Percentiles rank a stretch among this genome's conserved stretches.
These are phyloP conservation scores for Scutellaria baicalensis DNA, from an alignment of 257 asterid genomes.

Conservation along the genomic window DNA sequence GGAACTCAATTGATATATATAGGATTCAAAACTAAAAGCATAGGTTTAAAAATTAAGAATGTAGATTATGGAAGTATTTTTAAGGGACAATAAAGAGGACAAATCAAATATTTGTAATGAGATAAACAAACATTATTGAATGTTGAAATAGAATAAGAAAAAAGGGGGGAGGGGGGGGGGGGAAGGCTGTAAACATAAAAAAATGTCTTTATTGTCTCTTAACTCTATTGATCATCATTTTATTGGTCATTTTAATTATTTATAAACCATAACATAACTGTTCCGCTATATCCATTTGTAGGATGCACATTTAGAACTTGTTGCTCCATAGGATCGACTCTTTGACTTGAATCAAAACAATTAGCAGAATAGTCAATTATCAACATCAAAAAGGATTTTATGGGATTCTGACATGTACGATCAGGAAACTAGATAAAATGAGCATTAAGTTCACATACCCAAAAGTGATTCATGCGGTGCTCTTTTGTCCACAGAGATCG, in stretches of 20 bases:
- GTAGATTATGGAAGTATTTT: background rate
- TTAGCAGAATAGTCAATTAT: background rate
- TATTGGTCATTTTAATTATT: background rate
- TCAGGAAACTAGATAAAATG: background rate
- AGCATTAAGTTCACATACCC: conserved; percentile 36
- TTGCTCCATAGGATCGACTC: background rate
- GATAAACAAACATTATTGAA: background rate
- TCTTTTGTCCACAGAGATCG: conserved; percentile 25
- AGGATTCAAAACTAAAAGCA: too few species aligned
- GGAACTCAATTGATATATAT: too few species aligned
- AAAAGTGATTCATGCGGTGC: conserved; percentile 40
- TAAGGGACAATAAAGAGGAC: too few species aligned
- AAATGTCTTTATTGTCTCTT: background rate
- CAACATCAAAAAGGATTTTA: background rate
- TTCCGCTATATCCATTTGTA: too few species aligned
- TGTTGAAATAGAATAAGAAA: background rate
- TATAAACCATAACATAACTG: too few species aligned
- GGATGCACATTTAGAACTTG: background rate
- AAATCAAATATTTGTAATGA: background rate
- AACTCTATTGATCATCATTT: background rate
- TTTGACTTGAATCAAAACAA: background rate
- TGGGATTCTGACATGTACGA: conserved; percentile 6
- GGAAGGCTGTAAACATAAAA: background rate
- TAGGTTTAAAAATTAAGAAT: background rate
- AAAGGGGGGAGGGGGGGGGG: too few species aligned